Evolutionary conservation across 495 filamentous ascomycete genomes (phyloP), one percentile per base, ranked within the genome.

Genomic region (Collariella sp.): DNA sequence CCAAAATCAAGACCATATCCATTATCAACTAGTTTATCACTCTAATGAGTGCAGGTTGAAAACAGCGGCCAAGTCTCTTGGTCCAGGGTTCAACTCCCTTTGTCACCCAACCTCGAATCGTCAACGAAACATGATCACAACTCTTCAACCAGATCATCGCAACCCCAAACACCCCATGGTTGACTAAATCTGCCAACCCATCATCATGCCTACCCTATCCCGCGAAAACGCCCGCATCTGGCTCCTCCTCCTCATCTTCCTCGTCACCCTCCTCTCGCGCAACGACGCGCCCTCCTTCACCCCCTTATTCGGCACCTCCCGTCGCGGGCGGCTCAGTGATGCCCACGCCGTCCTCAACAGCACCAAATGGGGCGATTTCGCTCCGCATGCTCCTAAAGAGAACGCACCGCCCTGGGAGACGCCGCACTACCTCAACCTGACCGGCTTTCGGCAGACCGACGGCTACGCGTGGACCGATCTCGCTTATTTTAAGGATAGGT

Each of bases 281-380:
- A 71, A 73, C 33, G 64, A 67, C 22, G 64, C 60, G 29, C 65
- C 74, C 1, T 68, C 66, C 12, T 66, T 70, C 54, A 65, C 65
- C 1, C 71, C 72, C 13, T 61, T 69, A 18, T 54, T 70, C 35
- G 63, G 67, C 29, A 63, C 68, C 26, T 65, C 69, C 45, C 70
- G 71, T 26, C 58, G 76, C 11, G 62, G 62, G 7, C 72, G 67
- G 33, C 71, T 89, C 64, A 73, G 76, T 52, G 68, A 79, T 55
- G 80, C 80, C 41, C 77, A 89, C 46, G 70, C 72, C 33, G 66
- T 88, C 29, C 72, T 96, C 22, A 88, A 88, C 62, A 78, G 73
- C 56, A 85, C 88, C 18, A 70, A 71, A 56, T 93, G 89, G 78
- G 82, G 83, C 51, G 86, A 87, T 66, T 87, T 93, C 54, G 67